phyloP scores from a whole-genome alignment of 2,329 filamentous ascomycete genomes.

The Colletotrichum tanaceti region DNA sequence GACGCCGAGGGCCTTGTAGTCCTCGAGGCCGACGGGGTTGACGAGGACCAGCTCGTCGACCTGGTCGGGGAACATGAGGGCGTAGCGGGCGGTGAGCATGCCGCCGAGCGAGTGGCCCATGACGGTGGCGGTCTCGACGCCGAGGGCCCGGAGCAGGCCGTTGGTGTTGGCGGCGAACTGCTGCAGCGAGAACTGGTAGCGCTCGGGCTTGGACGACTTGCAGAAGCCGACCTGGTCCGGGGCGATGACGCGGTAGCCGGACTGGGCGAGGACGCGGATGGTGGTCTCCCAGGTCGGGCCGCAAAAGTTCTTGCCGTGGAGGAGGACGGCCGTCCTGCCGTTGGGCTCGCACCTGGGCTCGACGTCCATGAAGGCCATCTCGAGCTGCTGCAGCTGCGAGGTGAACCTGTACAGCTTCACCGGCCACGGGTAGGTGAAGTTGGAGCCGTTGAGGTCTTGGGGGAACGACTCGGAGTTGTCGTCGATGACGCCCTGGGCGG shows the following conservation, averaged over 20 bases:
- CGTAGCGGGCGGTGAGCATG: conserved; percentile 64
- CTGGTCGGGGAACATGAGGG: conserved; percentile 60
- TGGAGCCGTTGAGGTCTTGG: conserved; percentile 60
- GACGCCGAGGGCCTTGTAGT: conserved; percentile 62
- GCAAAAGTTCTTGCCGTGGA: conserved; percentile 70
- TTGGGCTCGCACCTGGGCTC: conserved; percentile 50
- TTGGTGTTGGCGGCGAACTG: conserved; percentile 64
- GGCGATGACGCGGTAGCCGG: conserved; percentile 64
- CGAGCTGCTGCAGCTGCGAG: conserved; percentile 59
- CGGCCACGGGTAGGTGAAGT: conserved; percentile 65
- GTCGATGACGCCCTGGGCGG: conserved; percentile 46
- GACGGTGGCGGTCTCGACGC: conserved; percentile 57
- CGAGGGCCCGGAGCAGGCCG: conserved; percentile 57
- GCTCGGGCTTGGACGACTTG: conserved; percentile 64
- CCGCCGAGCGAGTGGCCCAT: conserved; percentile 68
- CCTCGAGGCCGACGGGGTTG: conserved; percentile 65
- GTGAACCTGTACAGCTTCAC: conserved; percentile 60
- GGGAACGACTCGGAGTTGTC: conserved; percentile 53
- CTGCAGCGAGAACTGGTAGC: conserved; percentile 64
- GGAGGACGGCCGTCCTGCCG: conserved; percentile 58
- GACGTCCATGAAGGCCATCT: conserved; percentile 69
- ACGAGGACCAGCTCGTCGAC: conserved; percentile 60
- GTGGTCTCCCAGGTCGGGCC: conserved; percentile 64
- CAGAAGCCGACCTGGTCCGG: conserved; percentile 69
- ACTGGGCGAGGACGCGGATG: conserved; percentile 53